A percentile compares a stretch with the other conserved stretches of the same genome.
Evolutionary conservation across 345 rosid genomes (phyloP).

Genomic region (Pugionium cornutum): DNA sequence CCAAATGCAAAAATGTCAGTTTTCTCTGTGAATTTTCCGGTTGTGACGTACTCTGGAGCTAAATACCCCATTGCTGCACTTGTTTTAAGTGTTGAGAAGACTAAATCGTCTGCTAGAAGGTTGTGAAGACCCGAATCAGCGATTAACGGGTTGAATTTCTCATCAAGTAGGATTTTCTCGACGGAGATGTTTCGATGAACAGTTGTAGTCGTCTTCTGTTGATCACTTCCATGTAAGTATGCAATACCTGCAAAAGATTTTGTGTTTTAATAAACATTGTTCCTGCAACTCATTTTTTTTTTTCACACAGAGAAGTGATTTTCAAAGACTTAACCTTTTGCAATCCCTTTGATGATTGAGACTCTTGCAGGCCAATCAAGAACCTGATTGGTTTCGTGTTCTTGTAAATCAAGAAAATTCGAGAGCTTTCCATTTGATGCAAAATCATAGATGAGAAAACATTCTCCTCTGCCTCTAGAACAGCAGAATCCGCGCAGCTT

Average conservation of each 20-base stretch:
- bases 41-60: constrained; percentile 90
- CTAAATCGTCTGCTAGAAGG: constrained; percentile 82
- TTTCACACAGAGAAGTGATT: background rate
- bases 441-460: constrained; percentile 77
- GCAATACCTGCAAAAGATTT: constrained; percentile 53
- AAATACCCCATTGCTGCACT: constrained; percentile 98
- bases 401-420: constrained; percentile 61
- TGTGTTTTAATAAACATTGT: background rate
- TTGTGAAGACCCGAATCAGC: constrained; percentile 82
- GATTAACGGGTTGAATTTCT: constrained; percentile 73
- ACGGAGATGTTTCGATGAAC: constrained; percentile 81
- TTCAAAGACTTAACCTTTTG: constrained; percentile 60
- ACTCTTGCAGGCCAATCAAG: constrained; percentile 80
- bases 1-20: constrained; percentile 90
- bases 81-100: constrained; percentile 75
- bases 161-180: constrained; percentile 79
- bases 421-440: constrained; percentile 80
- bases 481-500: constrained; percentile 83
- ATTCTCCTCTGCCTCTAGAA: constrained; percentile 85
- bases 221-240: constrained; percentile 63
- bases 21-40: constrained; percentile 83
- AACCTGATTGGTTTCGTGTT: constrained; percentile 50
- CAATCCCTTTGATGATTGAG: constrained; percentile 78
- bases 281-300: background rate
- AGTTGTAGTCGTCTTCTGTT: constrained; percentile 54